A percentile compares a stretch with the other conserved stretches of the same genome.
Evolutionary conservation across 2,329 filamentous ascomycete species (phyloP).

Genomic region (Colletotrichum lini): DNA sequence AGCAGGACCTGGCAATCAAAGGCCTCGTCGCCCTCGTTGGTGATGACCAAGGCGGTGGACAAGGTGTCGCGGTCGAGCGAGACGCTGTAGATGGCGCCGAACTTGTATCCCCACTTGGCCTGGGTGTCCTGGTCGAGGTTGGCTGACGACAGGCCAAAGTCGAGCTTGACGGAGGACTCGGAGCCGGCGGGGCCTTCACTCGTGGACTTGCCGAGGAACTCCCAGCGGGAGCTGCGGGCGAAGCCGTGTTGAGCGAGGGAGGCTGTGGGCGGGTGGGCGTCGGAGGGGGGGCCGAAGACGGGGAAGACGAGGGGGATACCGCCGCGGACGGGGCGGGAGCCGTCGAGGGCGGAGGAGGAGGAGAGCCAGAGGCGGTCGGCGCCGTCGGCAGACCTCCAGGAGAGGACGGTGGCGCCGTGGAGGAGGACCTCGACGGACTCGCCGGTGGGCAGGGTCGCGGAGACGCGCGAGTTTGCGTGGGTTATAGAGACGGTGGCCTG

Average conservation of each 20-base stretch:
- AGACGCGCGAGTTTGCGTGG: slow-evolving; percentile 79
- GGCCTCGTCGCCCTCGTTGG: slow-evolving; percentile 85
- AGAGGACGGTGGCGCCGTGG: slow-evolving; percentile 92
- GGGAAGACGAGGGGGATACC: slow-evolving; percentile 95
- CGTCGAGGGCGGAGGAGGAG: slow-evolving; percentile 84
- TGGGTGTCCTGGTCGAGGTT: slow-evolving; percentile 78
- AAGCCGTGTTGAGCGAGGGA: slow-evolving; percentile 94
- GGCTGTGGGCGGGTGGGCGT: slow-evolving; percentile 79
- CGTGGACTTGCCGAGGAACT: slow-evolving; percentile 89
- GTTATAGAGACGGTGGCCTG: slow-evolving; percentile 83
- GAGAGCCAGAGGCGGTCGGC: slow-evolving; percentile 90
- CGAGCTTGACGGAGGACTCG: slow-evolving; percentile 82
- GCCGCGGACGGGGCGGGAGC: slow-evolving; percentile 89
- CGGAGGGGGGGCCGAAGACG: slow-evolving; percentile 87
- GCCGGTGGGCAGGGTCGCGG: slow-evolving; percentile 86
- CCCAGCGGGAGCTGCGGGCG: slow-evolving; percentile 90
- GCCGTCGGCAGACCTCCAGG: slow-evolving; percentile 88
- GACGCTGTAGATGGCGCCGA: slow-evolving; percentile 93
- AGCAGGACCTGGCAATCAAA: slow-evolving; percentile 95
- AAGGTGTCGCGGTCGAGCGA: slow-evolving; percentile 83
- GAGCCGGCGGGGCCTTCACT: slow-evolving; percentile 56
- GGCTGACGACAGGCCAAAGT: slow-evolving; percentile 88
- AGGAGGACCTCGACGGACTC: slow-evolving; percentile 89
- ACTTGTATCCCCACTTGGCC: slow-evolving; percentile 86
- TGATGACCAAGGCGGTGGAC: slow-evolving; percentile 86